A percentile compares a stretch with the other conserved stretches of the same genome.
Evolutionary conservation across 176 grass and related monocot species (phyloP).

Genomic region (Elymus sibiricus): DNA sequence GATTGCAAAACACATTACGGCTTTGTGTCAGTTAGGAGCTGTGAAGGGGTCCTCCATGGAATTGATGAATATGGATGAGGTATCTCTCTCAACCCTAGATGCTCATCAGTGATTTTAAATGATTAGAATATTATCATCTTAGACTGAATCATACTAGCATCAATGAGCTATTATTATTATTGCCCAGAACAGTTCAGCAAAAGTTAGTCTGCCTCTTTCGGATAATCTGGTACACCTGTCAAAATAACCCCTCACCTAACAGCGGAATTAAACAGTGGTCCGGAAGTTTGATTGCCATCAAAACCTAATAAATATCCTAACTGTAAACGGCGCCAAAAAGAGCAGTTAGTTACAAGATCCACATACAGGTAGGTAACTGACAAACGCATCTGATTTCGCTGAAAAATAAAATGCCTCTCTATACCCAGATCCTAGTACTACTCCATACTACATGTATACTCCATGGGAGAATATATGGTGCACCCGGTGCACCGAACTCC

Average conservation of each 20-base stretch:
- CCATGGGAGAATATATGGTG: too few species aligned
- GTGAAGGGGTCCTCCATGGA: not conserved
- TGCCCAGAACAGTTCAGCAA: not conserved
- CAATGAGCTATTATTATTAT: not conserved
- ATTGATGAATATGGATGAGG: slow-evolving; percentile 28
- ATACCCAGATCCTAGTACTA: not conserved
- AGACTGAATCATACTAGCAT: not conserved
- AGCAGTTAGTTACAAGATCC: not conserved
- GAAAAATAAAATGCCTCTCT: not conserved
- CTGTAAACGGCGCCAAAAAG: not conserved
- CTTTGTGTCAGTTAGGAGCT: slow-evolving; percentile 7
- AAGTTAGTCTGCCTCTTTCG: slow-evolving; percentile 38
- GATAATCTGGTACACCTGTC: not conserved
- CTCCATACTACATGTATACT: too few species aligned
- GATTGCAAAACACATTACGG: not conserved
- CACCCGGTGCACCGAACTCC: too few species aligned
- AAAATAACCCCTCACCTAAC: not conserved
- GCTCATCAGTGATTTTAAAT: slow-evolving; percentile 30
- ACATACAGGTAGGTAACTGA: not conserved
- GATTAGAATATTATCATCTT: not conserved
- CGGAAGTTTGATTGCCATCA: slow-evolving; percentile 15
- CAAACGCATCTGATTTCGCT: not conserved
- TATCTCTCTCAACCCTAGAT: slow-evolving; percentile 19
- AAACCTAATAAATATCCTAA: slow-evolving; percentile 22
- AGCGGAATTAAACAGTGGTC: not conserved